phyloP scores from a whole-genome alignment of 2,329 filamentous ascomycete species.

The Arthrinium phaeospermum region DNA sequence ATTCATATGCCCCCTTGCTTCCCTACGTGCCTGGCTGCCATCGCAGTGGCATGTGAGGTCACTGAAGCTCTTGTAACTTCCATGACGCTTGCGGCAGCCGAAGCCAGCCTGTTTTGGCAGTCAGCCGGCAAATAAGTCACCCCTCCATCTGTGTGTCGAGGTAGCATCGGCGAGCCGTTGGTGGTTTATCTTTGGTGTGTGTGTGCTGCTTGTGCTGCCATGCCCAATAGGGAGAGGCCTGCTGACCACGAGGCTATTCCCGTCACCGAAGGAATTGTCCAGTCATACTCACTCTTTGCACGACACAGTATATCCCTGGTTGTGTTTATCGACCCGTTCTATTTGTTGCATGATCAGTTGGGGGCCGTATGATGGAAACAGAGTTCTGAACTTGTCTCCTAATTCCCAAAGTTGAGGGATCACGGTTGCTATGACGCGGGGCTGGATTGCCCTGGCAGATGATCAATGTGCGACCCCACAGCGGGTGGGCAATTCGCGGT shows the following conservation, averaged over 20 bases:
- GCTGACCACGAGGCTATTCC: conserved; percentile 13
- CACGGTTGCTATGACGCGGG: conserved; percentile 3
- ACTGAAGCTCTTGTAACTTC: background rate
- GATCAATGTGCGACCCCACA: background rate
- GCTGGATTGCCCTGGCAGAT: background rate
- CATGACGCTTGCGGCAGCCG: background rate
- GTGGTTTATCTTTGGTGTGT: background rate
- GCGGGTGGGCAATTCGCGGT: conserved; percentile 5
- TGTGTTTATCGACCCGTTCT: background rate
- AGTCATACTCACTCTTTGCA: background rate
- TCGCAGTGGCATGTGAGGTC: background rate
- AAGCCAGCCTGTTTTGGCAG: background rate
- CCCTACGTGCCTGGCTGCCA: background rate
- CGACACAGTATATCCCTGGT: background rate
- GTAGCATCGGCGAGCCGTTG: background rate
- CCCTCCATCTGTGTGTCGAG: conserved; percentile 10
- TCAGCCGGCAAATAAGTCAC: conserved; percentile 6
- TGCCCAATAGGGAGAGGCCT: background rate
- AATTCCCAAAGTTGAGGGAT: background rate
- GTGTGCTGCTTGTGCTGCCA: background rate
- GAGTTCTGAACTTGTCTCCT: background rate
- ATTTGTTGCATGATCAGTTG: background rate
- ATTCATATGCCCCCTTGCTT: background rate
- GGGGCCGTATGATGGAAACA: background rate
- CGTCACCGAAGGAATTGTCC: background rate